Percentiles rank a stretch among this genome's conserved stretches.
phyloP scores from a whole-genome alignment of 1,284 basidiomycete species.

The Microbotryum scabiosae region DNA sequence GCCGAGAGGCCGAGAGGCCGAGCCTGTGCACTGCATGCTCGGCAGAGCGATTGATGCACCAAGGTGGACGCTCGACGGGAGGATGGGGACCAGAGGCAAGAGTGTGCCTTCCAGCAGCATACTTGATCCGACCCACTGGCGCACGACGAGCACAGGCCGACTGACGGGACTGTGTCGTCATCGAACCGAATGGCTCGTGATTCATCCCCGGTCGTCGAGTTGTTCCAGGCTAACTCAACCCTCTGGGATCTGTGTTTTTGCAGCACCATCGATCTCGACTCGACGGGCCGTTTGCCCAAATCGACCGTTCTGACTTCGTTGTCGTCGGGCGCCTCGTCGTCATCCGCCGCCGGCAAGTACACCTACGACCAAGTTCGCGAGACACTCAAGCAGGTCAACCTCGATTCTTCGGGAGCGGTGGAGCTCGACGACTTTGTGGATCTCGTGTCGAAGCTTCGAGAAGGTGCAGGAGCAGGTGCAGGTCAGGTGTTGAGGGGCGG shows the following conservation, averaged over 20 bases:
- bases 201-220: background rate
- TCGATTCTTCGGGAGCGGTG: conserved; percentile 90
- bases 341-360: conserved; percentile 60
- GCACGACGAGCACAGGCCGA: too few relatives aligned
- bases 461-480: conserved; percentile 43
- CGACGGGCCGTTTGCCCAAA: conserved; percentile 77
- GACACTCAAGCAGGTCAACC: conserved; percentile 87
- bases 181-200: too few relatives aligned
- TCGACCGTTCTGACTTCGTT: conserved; percentile 65
- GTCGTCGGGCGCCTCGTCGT: conserved; percentile 12
- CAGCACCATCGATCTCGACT: conserved; percentile 74
- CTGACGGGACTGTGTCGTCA: too few relatives aligned
- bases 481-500: conserved; percentile 49
- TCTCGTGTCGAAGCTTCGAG: conserved; percentile 71
- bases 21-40: background rate
- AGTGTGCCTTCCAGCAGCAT: too few relatives aligned
- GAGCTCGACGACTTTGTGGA: conserved; percentile 98
- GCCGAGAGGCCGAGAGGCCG: background rate
- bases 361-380: conserved; percentile 79
- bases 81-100: too few relatives aligned
- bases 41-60: too few relatives aligned
- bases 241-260: background rate
- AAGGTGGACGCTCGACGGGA: too few relatives aligned
- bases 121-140: too few relatives aligned
- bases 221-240: background rate